Conservation (phyloP, 495 filamentous ascomycete species). For the Annulohypoxylon nitens region DNA sequence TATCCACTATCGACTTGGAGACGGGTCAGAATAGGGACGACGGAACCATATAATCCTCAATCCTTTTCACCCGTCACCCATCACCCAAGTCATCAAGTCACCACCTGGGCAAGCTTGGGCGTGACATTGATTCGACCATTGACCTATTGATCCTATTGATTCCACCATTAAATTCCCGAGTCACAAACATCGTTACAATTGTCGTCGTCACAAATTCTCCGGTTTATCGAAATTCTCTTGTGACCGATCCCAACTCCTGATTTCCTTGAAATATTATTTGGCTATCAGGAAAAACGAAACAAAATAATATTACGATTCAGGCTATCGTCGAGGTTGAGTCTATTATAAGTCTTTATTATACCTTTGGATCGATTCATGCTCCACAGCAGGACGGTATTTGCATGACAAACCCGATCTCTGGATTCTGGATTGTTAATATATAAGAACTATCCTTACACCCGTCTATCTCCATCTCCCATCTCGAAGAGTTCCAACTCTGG, state of each 20-base stretch:
- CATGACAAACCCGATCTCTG: conserved; percentile 3
- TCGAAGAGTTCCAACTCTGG: not conserved
- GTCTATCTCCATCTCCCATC: not conserved
- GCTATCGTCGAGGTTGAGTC: not conserved
- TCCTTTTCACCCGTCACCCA: not conserved
- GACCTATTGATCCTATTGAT: conserved; percentile 26
- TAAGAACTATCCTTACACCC: conserved; percentile 12
- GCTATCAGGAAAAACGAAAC: conserved; percentile 1
- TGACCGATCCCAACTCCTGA: conserved; percentile 20
- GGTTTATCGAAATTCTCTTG: conserved; percentile 22
- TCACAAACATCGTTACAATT: conserved; percentile 27
- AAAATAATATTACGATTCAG: conserved; percentile 3
- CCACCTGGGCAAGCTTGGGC: conserved; percentile 5
- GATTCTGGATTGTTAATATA: conserved; percentile 31
- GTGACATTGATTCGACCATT: conserved; percentile 41
- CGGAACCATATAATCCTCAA: conserved; percentile 15
- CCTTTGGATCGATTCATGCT: not conserved
- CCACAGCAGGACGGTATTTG: not conserved
- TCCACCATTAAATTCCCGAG: conserved; percentile 41
- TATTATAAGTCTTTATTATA: conserved; percentile 1
- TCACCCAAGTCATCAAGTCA: not conserved
- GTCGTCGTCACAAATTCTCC: conserved; percentile 40
- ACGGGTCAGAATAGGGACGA: conserved; percentile 14
- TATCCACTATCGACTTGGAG: conserved; percentile 25
- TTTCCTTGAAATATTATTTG: not conserved